Percentiles rank a stretch among this genome's conserved stretches.
Conservation (phyloP, 441 rosid genomes). For the Adansonia gregorii region DNA sequence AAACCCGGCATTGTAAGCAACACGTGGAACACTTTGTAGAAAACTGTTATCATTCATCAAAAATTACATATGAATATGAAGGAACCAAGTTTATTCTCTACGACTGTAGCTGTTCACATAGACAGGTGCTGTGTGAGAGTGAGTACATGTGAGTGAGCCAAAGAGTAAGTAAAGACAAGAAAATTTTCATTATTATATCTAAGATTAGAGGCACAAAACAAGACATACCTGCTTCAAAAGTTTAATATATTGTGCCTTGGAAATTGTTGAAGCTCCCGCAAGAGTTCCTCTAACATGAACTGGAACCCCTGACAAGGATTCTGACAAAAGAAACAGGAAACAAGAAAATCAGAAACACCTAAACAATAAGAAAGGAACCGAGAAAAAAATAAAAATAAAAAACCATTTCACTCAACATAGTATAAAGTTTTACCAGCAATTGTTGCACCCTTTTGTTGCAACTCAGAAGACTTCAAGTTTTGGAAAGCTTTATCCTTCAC, state of each 20-base stretch:
- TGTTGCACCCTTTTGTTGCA: conserved; percentile 44
- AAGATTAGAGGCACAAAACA: background rate
- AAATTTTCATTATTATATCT: background rate
- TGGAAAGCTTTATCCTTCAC: conserved; percentile 43
- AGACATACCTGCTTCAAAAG: conserved; percentile 46
- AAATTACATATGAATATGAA: background rate
- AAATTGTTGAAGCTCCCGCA: conserved; percentile 37
- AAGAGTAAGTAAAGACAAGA: background rate
- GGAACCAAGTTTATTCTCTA: conserved; percentile 3
- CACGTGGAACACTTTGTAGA: background rate
- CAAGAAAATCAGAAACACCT: background rate
- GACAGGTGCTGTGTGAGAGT: background rate
- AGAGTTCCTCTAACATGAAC: conserved; percentile 41
- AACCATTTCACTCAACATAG: background rate
- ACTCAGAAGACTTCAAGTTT: conserved; percentile 39
- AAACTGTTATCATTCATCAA: background rate
- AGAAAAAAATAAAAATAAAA: background rate
- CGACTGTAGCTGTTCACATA: background rate
- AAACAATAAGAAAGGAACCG: background rate
- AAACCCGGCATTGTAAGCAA: background rate
- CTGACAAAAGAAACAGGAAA: conserved; percentile 23
- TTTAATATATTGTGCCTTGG: conserved; percentile 41
- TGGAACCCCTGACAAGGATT: conserved; percentile 40
- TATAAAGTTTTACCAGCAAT: conserved; percentile 33
- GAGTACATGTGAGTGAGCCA: background rate